Base-by-base conservation (phyloP, 2,329 filamentous ascomycete species). In the Bipolaris sorokiniana region DNA sequence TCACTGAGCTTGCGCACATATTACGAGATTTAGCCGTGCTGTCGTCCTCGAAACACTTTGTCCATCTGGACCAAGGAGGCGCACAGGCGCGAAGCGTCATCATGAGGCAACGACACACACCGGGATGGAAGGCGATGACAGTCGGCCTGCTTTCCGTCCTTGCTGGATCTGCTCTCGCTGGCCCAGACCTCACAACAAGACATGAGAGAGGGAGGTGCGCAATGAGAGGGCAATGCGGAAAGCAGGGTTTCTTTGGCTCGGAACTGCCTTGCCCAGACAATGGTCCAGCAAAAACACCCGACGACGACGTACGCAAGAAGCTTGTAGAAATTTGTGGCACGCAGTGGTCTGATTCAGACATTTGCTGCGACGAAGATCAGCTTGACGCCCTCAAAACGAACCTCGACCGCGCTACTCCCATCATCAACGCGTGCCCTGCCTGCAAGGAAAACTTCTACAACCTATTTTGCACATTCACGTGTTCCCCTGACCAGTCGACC, bases 371-470 rank as follows among this genome's bases (percentile, higher is more conserved):
- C 48, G 80, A 86, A 46, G 88, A 91, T 41, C 95, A 98, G 84
- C 83, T 99, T 54, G 86, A 90, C 67, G 83, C 89, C 1, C 86
- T 99, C 61, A 89, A 91, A 68, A 89, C 86, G 59, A 96, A 97
- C 71, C 84, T 99, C 56, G 89, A 91, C 65, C 91, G 91, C 20
- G 94, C 92, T 1, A 92, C 93, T 67, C 88, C 89, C 57, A 90
- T 99, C 72, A 92, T 99, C 74, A 88, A 92, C 23, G 92, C 92
- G 9, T 99, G 95, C 75, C 95, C 95, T 1, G 95, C 96, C 31
- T 99, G 95, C 84, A 96, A 95, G 78, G 90, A 93, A 69, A 99
- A 99, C 81, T 99, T 99, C 82, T 98, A 91, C 82, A 96, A 99
- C 80, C 83, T 96, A 42, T 99, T 99, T 77, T 99, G 95, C 80